Percentiles rank a stretch among this genome's conserved stretches.
Conservation (phyloP, 2,329 filamentous ascomycete genomes). For the Davidsoniella eucalypti region DNA sequence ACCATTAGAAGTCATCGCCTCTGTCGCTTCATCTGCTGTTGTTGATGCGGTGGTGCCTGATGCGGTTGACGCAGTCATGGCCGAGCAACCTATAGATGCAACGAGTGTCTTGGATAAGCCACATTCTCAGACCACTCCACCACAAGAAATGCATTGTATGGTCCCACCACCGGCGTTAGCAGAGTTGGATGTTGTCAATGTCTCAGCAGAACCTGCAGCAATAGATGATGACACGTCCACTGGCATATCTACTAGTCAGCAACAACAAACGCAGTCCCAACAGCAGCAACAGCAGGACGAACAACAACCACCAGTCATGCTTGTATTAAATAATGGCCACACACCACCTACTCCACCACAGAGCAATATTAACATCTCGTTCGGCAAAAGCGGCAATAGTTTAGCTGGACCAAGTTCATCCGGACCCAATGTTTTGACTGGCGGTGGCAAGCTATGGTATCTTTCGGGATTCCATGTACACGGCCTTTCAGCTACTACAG, state of each 20-base stretch:
- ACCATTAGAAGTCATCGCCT: neutral
- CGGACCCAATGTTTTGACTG: slow-evolving; percentile 5
- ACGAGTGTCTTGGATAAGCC: neutral
- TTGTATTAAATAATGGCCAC: slow-evolving; percentile 1
- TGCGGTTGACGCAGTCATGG: no score
- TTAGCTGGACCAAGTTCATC: neutral
- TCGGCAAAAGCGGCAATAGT: neutral
- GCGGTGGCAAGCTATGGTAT: slow-evolving; percentile 12
- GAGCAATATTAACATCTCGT: slow-evolving; percentile 11
- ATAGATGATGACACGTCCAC: neutral
- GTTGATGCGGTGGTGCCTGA: no score
- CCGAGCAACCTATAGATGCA: no score
- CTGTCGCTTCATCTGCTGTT: no score
- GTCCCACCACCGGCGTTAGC: no score
- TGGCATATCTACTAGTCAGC: neutral
- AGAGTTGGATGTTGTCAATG: no score
- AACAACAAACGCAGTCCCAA: neutral
- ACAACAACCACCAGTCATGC: neutral
- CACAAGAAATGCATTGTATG: neutral
- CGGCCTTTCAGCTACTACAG: slow-evolving; percentile 5
- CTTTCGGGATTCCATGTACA: slow-evolving; percentile 3
- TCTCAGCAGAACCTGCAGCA: no score
- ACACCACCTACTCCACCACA: slow-evolving; percentile 12
- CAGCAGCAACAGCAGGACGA: neutral
- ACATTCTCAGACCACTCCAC: slow-evolving; percentile 4